Base-by-base conservation (phyloP, 1,284 basidiomycete genomes). In the Exobasidium cylindrosporum region DNA sequence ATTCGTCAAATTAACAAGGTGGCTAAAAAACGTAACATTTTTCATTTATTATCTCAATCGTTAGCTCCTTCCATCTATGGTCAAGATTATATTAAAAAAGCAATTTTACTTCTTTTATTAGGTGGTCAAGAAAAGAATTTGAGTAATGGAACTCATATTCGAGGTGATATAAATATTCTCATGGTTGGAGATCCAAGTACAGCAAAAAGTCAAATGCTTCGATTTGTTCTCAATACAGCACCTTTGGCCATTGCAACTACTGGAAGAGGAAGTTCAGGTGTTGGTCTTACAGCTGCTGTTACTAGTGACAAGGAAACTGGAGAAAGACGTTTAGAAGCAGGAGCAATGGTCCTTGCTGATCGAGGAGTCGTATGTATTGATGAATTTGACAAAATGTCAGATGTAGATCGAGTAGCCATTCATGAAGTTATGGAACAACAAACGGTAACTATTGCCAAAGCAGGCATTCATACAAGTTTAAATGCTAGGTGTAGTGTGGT, bases 361-460 rank as follows among this genome's bases (percentile, higher is more conserved):
- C 88, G 94, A 65, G 96, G 96, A 23, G 93, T 98, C 13, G 95
- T 98, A 52, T 99, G 95, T 82, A 98, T 99, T 74, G 96, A 99
- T 82, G 95, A 99, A 82, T 99, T 99, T 77, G 95, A 99, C 85
- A 99, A 99, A 82, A 98, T 99, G 95, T 93, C 91, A 31, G 96
- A 98, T 74, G 86, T 97, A 68, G 95, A 99, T 83, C 88, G 96
- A 71, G 95, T 97, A n/a, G 95, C 96, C 30, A 99, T 99, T 72
- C 96, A 99, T 83, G 96, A 99, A 87, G 96, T 97, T 76, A 99
- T 99, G 96, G 95, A 98, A 81, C 95, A 97, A 81, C 82, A 82
- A 70, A 99, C 96, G 0, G 94, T 99, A 57, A 97, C 96, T 0
- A 99, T 99, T 70, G 96, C 96, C 63, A 98, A 99, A 79, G 96